Percentiles rank a stretch among this genome's conserved stretches.
These are phyloP conservation scores for Rosellinia necatrix DNA, from an alignment of 2,329 filamentous ascomycete genomes.

Conservation along the genomic window DNA sequence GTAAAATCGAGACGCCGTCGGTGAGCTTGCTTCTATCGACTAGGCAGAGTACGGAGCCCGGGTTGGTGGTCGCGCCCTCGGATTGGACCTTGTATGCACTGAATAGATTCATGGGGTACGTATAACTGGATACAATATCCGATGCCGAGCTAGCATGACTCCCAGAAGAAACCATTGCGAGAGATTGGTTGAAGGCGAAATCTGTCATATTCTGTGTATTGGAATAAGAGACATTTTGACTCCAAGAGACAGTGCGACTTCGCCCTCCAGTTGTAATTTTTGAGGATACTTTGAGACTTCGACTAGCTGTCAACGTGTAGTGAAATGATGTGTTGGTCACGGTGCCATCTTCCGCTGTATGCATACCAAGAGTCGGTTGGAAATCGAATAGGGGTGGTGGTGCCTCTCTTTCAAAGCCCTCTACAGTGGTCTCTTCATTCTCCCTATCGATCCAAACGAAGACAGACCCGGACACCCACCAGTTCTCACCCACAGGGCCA, in stretches of 20 bases:
- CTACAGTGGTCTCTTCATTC: slow-evolving; percentile 35
- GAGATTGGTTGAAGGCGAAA: slow-evolving; percentile 38
- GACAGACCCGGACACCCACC: slow-evolving; percentile 69
- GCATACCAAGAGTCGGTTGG: slow-evolving; percentile 30
- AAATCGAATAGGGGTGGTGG: slow-evolving; percentile 34
- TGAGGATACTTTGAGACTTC: slow-evolving; percentile 37
- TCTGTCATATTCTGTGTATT: slow-evolving; percentile 42
- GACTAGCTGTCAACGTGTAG: slow-evolving; percentile 35
- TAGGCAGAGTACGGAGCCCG: slow-evolving; percentile 39
- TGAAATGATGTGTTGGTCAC: slow-evolving; percentile 39
- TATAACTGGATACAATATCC: slow-evolving; percentile 33
- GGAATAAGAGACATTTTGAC: slow-evolving; percentile 37
- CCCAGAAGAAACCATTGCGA: slow-evolving; percentile 37
- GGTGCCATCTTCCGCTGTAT: slow-evolving; percentile 28
- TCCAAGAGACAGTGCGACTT: slow-evolving; percentile 33
- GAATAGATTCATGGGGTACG: slow-evolving; percentile 41
- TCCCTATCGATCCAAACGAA: slow-evolving; percentile 64
- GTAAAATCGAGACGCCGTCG: slow-evolving; percentile 32
- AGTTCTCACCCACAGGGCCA: slow-evolving; percentile 60
- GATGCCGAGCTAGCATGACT: slow-evolving; percentile 33
- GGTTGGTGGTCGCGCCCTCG: slow-evolving; percentile 35
- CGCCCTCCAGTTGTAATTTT: slow-evolving; percentile 31
- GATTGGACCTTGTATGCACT: slow-evolving; percentile 39
- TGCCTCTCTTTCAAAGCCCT: slow-evolving; percentile 28
- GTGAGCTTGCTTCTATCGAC: slow-evolving; percentile 38